These are phyloP conservation scores for Nepenthes alata DNA, from an alignment of 179 eudicot genomes.

Conservation along the genomic window DNA sequence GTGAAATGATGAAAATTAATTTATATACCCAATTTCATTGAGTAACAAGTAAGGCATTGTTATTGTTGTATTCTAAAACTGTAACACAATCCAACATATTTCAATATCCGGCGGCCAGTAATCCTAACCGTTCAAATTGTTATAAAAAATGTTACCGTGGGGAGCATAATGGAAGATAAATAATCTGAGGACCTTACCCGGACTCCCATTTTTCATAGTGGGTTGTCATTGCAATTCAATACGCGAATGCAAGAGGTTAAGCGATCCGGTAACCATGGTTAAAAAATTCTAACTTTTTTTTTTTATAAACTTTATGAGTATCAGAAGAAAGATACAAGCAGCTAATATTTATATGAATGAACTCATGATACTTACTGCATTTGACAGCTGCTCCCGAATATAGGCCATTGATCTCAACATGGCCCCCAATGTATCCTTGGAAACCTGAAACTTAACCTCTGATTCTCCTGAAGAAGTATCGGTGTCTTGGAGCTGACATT, in stretches of 20 bases:
- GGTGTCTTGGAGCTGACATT: conserved; percentile 71
- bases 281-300: no score
- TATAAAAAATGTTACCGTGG: no score
- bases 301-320: background rate
- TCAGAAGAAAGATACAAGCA: background rate
- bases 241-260: no score
- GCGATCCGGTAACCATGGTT: no score
- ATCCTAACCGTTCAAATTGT: background rate
- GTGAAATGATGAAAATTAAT: background rate
- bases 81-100: background rate
- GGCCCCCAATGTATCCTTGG: conserved; percentile 82
- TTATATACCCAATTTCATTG: background rate
- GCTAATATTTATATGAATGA: background rate
- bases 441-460: conserved; percentile 85
- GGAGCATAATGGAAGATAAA: no score
- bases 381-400: conserved; percentile 72
- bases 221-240: background rate
- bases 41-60: background rate
- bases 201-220: background rate
- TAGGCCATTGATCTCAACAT: conserved; percentile 94
- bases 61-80: background rate
- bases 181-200: background rate
- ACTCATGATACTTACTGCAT: conserved; percentile 29
- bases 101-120: background rate
- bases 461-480: conserved; percentile 72